Conservation (phyloP, 129 eudicot species). For the Smallanthus sonchifolius region DNA sequence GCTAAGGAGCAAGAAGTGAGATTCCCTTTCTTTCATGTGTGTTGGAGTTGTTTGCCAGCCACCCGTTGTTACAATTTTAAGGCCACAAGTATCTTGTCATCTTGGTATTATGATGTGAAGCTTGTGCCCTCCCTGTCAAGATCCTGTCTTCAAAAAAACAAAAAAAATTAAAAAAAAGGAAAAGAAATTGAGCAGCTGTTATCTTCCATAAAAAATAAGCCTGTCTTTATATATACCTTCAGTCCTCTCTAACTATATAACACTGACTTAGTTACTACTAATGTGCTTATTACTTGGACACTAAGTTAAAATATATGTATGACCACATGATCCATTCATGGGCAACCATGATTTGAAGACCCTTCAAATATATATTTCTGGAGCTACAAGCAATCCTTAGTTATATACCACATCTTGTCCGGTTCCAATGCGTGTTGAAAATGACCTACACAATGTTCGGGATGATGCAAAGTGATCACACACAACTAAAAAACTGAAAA, state of each 20-base stretch:
- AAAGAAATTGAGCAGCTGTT: neutral
- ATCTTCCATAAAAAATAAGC: neutral
- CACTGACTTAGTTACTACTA: too few species aligned
- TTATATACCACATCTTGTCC: too few species aligned
- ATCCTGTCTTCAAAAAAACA: neutral
- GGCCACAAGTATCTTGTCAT: slow-evolving; percentile 10
- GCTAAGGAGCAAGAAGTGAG: slow-evolving; percentile 12
- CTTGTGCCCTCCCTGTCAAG: slow-evolving; percentile 25
- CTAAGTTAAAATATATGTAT: too few species aligned
- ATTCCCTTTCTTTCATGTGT: neutral
- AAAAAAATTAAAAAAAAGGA: too few species aligned
- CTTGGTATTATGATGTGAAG: slow-evolving; percentile 5
- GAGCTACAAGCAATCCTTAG: neutral
- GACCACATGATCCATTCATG: neutral
- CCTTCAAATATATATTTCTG: neutral
- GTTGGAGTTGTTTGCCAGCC: slow-evolving; percentile 16
- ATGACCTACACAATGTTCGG: too few species aligned
- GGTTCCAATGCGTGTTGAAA: too few species aligned
- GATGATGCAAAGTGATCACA: too few species aligned
- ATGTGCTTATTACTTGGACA: neutral
- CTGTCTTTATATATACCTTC: neutral
- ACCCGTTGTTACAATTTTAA: slow-evolving; percentile 4
- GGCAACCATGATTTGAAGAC: neutral
- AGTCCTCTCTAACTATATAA: neutral
- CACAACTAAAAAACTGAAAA: too few species aligned